phyloP scores from a whole-genome alignment of 2,329 filamentous ascomycete species.

The Lachnellula occidentalis region DNA sequence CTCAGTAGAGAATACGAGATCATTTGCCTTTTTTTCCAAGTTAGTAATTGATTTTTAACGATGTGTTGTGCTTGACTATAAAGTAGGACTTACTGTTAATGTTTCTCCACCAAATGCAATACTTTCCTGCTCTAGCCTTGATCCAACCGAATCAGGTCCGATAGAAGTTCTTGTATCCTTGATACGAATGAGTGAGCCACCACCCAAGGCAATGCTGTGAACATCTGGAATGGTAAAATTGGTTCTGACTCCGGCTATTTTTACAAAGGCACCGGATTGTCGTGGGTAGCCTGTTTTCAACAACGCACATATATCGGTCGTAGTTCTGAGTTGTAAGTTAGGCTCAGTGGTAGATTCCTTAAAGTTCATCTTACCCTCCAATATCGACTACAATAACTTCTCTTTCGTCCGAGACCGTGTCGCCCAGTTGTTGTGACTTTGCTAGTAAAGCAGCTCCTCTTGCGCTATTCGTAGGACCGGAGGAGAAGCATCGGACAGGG shows the following conservation, averaged over 20 bases:
- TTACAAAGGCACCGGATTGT: slow-evolving; percentile 52
- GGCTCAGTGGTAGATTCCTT: background rate
- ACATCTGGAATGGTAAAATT: slow-evolving; percentile 55
- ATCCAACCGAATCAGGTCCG: slow-evolving; percentile 53
- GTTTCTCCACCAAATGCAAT: slow-evolving; percentile 48
- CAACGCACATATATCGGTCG: slow-evolving; percentile 53
- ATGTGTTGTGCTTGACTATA: background rate
- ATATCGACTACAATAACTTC: slow-evolving; percentile 45
- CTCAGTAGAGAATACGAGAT: slow-evolving; percentile 16
- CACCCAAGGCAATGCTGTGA: slow-evolving; percentile 50
- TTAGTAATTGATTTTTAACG: background rate
- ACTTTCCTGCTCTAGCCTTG: slow-evolving; percentile 43
- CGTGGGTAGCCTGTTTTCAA: slow-evolving; percentile 54
- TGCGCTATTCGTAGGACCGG: slow-evolving; percentile 59
- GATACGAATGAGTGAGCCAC: slow-evolving; percentile 41
- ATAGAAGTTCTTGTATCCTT: slow-evolving; percentile 45
- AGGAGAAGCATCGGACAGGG: slow-evolving; percentile 58
- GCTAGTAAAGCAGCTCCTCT: slow-evolving; percentile 55
- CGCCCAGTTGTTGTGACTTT: slow-evolving; percentile 11
- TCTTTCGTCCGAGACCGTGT: slow-evolving; percentile 14
- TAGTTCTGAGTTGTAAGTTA: slow-evolving; percentile 39
- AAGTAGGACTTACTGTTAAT: slow-evolving; percentile 45
- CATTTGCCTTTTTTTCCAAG: slow-evolving; percentile 37
- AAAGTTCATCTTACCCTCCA: slow-evolving; percentile 35
- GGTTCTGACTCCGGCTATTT: slow-evolving; percentile 53